Evolutionary conservation across 805 yeast genomes (phyloP), one percentile per base, ranked within the genome.

Genomic region (Starmerella gropengiesseri): DNA sequence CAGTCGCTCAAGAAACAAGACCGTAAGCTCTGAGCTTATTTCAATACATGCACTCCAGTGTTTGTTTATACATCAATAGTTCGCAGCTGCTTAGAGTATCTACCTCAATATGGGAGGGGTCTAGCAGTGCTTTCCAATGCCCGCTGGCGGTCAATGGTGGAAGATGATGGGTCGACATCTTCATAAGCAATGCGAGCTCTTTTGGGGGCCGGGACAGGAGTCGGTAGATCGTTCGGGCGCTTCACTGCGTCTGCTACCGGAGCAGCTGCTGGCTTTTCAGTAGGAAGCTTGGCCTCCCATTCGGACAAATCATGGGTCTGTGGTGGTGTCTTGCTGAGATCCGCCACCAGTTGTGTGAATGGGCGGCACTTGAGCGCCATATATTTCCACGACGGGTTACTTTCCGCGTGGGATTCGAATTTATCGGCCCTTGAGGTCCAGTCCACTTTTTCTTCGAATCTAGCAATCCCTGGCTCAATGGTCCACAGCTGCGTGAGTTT

Each of bases 1-100:
- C 56, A 53, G 1, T 57, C 70, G 7, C 55, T 57, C 17, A 71
- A 65, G 55, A 70, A 68, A 51, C 55, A 57, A 33, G 49, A 58
- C 16, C 54, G 74, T 30, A 55, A 42, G 19, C 30, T 25, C 13
- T 26, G 21, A 21, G 5, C 20, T 5, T 16, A 19, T 23, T 5
- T 9, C 9, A 28, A 5, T 13, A n/a, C 13, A 28, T 6, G n/a
- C 7, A 13, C 17, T 13, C 31, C 31, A 14, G 27, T 12, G 11
- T 11, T 14, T 11, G 13, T 11, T 14, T 28, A 11, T 23, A 23
- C 11, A 23, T 23, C 7, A 23, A 23, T 11, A 23, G 26, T 8
- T n/a, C 30, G 7, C 13, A 27, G 7, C 6, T 12, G 13, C 8
- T 13, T 5, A 29, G 31, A 7, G 7, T 29, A 29, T 7, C 7